Conservation (phyloP, 768 basidiomycete genomes). For the Sarcodon sp. region DNA sequence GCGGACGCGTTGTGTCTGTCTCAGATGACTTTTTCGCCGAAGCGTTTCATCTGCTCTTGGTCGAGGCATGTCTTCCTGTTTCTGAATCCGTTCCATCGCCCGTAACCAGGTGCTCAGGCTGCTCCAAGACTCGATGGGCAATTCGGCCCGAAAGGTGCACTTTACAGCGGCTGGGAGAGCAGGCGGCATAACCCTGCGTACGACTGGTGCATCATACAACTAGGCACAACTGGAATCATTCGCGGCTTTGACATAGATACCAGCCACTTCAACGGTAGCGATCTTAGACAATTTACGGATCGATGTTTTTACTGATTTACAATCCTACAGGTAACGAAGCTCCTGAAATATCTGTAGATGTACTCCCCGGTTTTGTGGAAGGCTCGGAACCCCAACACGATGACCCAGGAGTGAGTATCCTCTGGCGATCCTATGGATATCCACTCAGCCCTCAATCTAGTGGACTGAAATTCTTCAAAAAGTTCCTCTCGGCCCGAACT, state of each 20-base stretch:
- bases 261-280: slow-evolving; percentile 76
- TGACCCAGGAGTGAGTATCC: slow-evolving; percentile 37
- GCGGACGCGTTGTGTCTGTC: slow-evolving; percentile 57
- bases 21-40: slow-evolving; percentile 97
- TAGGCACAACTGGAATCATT: slow-evolving; percentile 67
- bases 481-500: slow-evolving; percentile 66
- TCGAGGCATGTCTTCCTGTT: slow-evolving; percentile 42
- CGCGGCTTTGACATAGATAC: slow-evolving; percentile 91
- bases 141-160: slow-evolving; percentile 90
- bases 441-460: slow-evolving; percentile 20
- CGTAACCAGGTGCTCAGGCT: slow-evolving; percentile 34
- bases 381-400: slow-evolving; percentile 25
- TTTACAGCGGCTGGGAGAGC: slow-evolving; percentile 92
- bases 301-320: neutral
- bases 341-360: slow-evolving; percentile 69
- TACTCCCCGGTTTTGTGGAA: slow-evolving; percentile 30
- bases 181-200: slow-evolving; percentile 77
- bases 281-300: too few relatives aligned
- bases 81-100: neutral
- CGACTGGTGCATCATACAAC: slow-evolving; percentile 91
- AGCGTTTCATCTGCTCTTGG: slow-evolving; percentile 70
- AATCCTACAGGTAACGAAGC: slow-evolving; percentile 64
- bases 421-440: neutral
- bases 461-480: slow-evolving; percentile 76
- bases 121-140: slow-evolving; percentile 87